These are phyloP conservation scores for Phytopythium helicoides DNA, from an alignment of 352 stramenopile genomes.

Conservation along the genomic window DNA sequence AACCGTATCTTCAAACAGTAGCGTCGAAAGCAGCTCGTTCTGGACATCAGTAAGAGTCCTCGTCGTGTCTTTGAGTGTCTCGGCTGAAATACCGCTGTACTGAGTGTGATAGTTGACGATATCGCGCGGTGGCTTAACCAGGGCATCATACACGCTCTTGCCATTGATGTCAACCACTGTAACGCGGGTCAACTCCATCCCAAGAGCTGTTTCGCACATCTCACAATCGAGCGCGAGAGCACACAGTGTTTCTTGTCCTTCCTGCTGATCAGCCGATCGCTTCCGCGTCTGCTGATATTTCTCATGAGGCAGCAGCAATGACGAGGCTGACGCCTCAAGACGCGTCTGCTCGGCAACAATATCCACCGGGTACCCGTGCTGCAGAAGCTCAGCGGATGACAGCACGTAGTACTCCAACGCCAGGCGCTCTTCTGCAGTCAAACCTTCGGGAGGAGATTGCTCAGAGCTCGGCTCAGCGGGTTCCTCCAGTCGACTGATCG, in stretches of 20 bases:
- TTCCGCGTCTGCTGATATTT: slow-evolving; percentile 3
- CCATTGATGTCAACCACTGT: slow-evolving; percentile 67
- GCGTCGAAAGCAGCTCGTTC: slow-evolving; percentile 41
- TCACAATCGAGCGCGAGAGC: slow-evolving; percentile 87
- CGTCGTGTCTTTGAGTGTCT: slow-evolving; percentile 58
- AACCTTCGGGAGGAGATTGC: slow-evolving; percentile 4
- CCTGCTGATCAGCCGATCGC: not conserved
- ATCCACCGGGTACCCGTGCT: slow-evolving; percentile 68
- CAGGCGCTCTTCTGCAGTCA: slow-evolving; percentile 9
- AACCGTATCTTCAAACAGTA: slow-evolving; percentile 74
- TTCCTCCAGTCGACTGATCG: slow-evolving; percentile 10
- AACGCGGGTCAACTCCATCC: slow-evolving; percentile 80
- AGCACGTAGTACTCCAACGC: slow-evolving; percentile 55
- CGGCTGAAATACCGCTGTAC: slow-evolving; percentile 86
- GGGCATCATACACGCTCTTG: slow-evolving; percentile 72
- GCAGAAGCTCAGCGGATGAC: slow-evolving; percentile 58
- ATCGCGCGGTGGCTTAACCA: slow-evolving; percentile 80
- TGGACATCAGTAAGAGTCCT: slow-evolving; percentile 75
- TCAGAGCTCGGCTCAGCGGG: slow-evolving; percentile 9
- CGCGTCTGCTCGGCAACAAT: slow-evolving; percentile 57
- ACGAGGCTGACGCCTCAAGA: slow-evolving; percentile 29
- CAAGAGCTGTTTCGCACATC: slow-evolving; percentile 88
- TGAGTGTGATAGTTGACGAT: slow-evolving; percentile 90
- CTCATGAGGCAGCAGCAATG: not conserved
- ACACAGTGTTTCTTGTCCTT: slow-evolving; percentile 3